Percentiles rank a stretch among this genome's conserved stretches.
phyloP scores from a whole-genome alignment of 2,329 filamentous ascomycete genomes.

The Exophiala spinifera region DNA sequence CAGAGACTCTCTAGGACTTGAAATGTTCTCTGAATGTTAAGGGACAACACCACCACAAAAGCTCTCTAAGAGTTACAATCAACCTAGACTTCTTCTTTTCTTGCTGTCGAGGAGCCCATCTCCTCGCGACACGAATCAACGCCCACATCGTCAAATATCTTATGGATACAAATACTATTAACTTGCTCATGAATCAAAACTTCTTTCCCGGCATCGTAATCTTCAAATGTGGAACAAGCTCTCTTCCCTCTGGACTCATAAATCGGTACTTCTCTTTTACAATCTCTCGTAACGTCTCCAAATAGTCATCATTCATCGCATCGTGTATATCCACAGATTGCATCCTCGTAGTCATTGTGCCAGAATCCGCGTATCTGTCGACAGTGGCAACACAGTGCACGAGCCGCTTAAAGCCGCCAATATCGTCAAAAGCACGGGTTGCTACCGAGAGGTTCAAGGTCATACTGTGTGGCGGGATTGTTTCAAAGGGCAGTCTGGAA shows the following conservation, averaged over 20 bases:
- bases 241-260: neutral
- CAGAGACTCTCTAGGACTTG: too few species aligned
- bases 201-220: neutral
- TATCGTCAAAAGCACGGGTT: neutral
- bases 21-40: too few species aligned
- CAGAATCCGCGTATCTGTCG: constrained; percentile 1
- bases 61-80: too few species aligned
- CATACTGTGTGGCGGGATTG: constrained; percentile 1
- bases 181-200: neutral
- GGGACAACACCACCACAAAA: too few species aligned
- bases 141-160: too few species aligned
- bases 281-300: neutral
- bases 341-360: too few species aligned
- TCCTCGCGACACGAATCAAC: too few species aligned
- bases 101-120: too few species aligned
- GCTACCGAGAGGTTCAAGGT: constrained; percentile 10
- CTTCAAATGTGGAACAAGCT: constrained; percentile 4
- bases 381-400: neutral
- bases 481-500: constrained; percentile 22
- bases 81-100: too few species aligned
- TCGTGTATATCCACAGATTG: constrained; percentile 1
- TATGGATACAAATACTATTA: neutral
- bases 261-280: neutral
- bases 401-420: neutral
- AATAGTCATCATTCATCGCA: neutral